Base-by-base conservation (phyloP, 179 eudicot species). In the Camellia oleifera region DNA sequence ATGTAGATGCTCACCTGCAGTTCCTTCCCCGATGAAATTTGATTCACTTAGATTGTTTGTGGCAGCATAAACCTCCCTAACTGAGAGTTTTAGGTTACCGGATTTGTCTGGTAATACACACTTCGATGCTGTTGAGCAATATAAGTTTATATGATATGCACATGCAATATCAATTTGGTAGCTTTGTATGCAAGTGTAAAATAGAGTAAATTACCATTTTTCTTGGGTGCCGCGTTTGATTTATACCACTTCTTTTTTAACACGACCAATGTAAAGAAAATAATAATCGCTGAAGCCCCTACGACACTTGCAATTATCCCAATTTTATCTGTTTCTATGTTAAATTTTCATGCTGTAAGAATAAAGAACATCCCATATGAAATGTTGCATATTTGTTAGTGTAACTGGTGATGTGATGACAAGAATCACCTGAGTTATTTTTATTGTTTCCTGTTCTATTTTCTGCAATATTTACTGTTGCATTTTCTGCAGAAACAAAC, bases 1-100 rank as follows among this genome's bases (percentile, higher is more conserved):
- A 69, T 6, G 45, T 71, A n/a, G 52, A 68, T 40, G 5, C 10
- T 62, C 50, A 86, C 89, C 89, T 77, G 85, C 80, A 66, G 82
- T 82, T 66, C 89, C 89, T 77, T 86, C 83, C 4, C 89, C 89
- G 58, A 86, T 82, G 78, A 77, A 84, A 79, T 84, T 86, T 40
- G 76, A 60, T 46, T 61, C 69, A 26, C 66, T 60, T 45, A 86
- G 79, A 67, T 77, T 86, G 81, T 84, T 84, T 46, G 89, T 86
- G 61, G 87, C 89, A 13, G 79, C 75, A 61, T 79, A 78, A 4
- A 86, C 79, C 62, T 80, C 86, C 81, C 82, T 67, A 10, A 82
- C n/a, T 3, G 85, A 68, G 56, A 86, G 6, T 77, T 74, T 61
- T 0, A 78, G 48, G 68, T 42, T 40, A 14, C 20, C 76, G 53